A percentile compares a stretch with the other conserved stretches of the same genome.
phyloP scores from a whole-genome alignment of 352 stramenopile species.

The Saprolegnia diclina region DNA sequence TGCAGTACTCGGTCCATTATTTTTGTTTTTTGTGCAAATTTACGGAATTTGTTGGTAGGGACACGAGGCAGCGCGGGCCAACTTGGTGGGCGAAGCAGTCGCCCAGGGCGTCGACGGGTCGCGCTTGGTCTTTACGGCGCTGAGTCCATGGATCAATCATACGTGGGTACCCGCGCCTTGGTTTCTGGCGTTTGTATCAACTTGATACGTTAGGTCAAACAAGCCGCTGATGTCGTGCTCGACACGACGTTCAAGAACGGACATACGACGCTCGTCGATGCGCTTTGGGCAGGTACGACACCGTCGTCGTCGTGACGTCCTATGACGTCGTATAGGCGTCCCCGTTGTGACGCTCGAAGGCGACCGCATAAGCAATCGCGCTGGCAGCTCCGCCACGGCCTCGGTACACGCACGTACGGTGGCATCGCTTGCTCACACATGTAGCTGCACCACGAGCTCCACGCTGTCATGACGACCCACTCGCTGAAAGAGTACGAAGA shows the following conservation, averaged over 20 bases:
- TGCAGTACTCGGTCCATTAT: slow-evolving; percentile 52
- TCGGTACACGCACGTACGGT: slow-evolving; percentile 30
- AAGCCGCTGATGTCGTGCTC: slow-evolving; percentile 60
- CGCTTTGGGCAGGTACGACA: slow-evolving; percentile 46
- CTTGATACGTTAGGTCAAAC: slow-evolving; percentile 40
- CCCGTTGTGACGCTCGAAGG: slow-evolving; percentile 67
- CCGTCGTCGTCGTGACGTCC: not conserved
- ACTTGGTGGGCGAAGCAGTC: slow-evolving; percentile 49
- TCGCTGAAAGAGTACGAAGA: slow-evolving; percentile 81
- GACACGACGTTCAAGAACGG: slow-evolving; percentile 83
- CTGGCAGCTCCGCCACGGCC: slow-evolving; percentile 48
- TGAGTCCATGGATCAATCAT: slow-evolving; percentile 74
- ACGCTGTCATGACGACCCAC: slow-evolving; percentile 47
- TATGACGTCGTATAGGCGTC: slow-evolving; percentile 31
- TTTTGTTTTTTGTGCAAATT: too few relatives aligned
- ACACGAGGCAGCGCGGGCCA: slow-evolving; percentile 39
- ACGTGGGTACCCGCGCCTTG: slow-evolving; percentile 33
- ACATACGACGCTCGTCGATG: slow-evolving; percentile 76
- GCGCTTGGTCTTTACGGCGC: slow-evolving; percentile 48
- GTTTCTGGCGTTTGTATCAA: not conserved
- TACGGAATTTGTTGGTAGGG: slow-evolving; percentile 28
- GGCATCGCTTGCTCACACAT: not conserved
- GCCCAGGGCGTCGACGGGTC: slow-evolving; percentile 45
- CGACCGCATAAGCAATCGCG: slow-evolving; percentile 61
- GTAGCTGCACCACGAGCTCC: slow-evolving; percentile 16